Base-by-base conservation (phyloP, 2,329 filamentous ascomycete genomes). In the Fusarium sp. region DNA sequence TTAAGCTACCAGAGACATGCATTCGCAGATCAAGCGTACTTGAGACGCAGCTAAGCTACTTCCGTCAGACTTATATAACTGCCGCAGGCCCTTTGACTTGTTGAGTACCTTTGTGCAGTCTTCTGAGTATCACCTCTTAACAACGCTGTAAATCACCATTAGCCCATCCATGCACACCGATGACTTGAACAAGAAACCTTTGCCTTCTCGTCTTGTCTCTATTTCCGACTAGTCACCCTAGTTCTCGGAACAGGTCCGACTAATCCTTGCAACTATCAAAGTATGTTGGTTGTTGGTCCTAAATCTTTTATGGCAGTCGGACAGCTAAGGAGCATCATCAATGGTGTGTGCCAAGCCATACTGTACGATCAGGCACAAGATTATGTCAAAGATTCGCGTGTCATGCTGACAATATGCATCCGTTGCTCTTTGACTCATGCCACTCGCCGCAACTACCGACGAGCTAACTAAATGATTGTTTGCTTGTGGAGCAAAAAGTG, bases 1-100 rank as follows among this genome's bases (percentile, higher is more conserved):
- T 41, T 63, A 36, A 42, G 42, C 41, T 48, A 59, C 45, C 47
- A 67, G 54, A 64, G 48, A 54, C 64, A 65, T 67, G 58, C 58
- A 58, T 60, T 60, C 47, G 54, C 45, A 67, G 54, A 67, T 67
- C 58, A 52, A 54, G 45, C 33, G 41, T 35, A 31, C 33, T 39
- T 45, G 50, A 58, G 39, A 58, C 39, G 21, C 37, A 6, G 31
- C 39, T 49, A 60, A 51, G 54, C 37, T 29, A 18, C 33, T 39
- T 47, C 46, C 33, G 57, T 35, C 27, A 29, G 21, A 15, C 14
- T 21, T 27, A 25, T 27, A 27, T 31, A 31, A 57, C 11, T 23
- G 37, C n/a, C n/a, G 43, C 41, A 20, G 18, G 21, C 17, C 21
- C 29, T 46, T 29, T 39, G 13, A 37, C 27, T 33, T 14, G 40